Percentiles rank a stretch among this genome's conserved stretches.
These are phyloP conservation scores for Vickermania ingenoplastis DNA, from an alignment of 208 protist genomes.

Conservation along the genomic window DNA sequence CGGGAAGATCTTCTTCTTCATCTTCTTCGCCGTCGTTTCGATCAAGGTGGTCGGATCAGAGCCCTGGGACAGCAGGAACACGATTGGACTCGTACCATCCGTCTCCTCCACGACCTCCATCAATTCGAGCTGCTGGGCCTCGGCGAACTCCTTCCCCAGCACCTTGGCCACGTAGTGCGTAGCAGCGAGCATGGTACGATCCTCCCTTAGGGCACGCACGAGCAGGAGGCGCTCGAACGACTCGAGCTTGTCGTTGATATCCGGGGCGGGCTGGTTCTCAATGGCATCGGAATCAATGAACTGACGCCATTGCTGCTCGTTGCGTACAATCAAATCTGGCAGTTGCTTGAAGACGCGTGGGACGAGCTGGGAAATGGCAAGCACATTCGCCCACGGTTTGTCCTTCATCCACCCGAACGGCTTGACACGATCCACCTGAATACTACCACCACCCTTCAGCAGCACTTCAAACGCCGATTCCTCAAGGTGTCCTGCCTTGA, in stretches of 20 bases:
- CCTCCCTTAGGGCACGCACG: conserved; percentile 90
- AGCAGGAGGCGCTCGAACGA: conserved; percentile 93
- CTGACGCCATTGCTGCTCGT: conserved; percentile 89
- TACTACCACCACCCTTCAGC: conserved; percentile 92
- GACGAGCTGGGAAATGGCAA: conserved; percentile 81
- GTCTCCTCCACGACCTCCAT: conserved; percentile 84
- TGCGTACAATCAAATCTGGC: conserved; percentile 88
- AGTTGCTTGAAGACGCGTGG: conserved; percentile 91
- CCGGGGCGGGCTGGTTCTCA: conserved; percentile 84
- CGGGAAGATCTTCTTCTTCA: conserved; percentile 91
- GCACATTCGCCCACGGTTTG: conserved; percentile 93
- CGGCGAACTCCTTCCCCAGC: conserved; percentile 91
- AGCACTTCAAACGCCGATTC: conserved; percentile 84
- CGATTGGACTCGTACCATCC: conserved; percentile 85
- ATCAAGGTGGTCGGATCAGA: conserved; percentile 95
- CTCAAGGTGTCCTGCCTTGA: conserved; percentile 78
- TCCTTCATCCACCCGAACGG: conserved; percentile 94
- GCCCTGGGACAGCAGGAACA: conserved; percentile 95
- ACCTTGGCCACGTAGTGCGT: conserved; percentile 86
- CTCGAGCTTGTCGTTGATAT: conserved; percentile 90
- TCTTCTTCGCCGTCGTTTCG: conserved; percentile 91
- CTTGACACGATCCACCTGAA: conserved; percentile 90
- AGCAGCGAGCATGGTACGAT: conserved; percentile 93
- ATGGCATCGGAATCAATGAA: conserved; percentile 94
- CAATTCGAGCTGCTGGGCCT: conserved; percentile 87